phyloP scores from a whole-genome alignment of 805 yeast species.

The Myxozyma geophila region DNA sequence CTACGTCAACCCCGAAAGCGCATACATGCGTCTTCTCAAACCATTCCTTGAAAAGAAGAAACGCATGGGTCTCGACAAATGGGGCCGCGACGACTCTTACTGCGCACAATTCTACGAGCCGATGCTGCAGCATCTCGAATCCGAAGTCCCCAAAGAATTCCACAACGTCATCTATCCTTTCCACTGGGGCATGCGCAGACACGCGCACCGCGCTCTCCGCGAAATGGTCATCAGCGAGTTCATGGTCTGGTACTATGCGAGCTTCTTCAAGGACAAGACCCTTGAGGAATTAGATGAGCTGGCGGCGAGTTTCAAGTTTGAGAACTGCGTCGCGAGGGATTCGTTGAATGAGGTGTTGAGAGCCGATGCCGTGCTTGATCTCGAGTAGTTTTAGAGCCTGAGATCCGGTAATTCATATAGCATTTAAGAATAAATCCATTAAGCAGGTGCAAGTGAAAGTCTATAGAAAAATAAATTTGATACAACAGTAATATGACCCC shows the following conservation, averaged over 20 bases:
- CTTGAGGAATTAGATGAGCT: slow-evolving; percentile 56
- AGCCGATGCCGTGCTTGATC: slow-evolving; percentile 4
- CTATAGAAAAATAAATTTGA: too few relatives aligned
- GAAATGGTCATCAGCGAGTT: slow-evolving; percentile 53
- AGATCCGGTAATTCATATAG: neutral
- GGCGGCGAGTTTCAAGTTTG: slow-evolving; percentile 58
- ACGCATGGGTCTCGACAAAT: slow-evolving; percentile 53
- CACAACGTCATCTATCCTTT: slow-evolving; percentile 51
- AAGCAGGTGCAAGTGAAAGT: too few relatives aligned
- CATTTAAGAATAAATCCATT: too few relatives aligned
- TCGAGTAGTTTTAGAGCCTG: neutral
- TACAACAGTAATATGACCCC: neutral
- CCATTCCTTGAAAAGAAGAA: slow-evolving; percentile 52
- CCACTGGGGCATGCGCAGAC: slow-evolving; percentile 48
- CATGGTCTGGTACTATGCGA: slow-evolving; percentile 54
- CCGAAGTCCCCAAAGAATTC: slow-evolving; percentile 50
- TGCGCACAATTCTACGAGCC: slow-evolving; percentile 47
- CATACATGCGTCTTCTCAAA: slow-evolving; percentile 52
- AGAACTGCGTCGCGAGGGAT: slow-evolving; percentile 51
- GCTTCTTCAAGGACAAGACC: slow-evolving; percentile 49
- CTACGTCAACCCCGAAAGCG: slow-evolving; percentile 52
- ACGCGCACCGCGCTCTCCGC: slow-evolving; percentile 49
- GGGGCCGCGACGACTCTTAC: slow-evolving; percentile 56
- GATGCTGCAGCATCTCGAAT: slow-evolving; percentile 48
- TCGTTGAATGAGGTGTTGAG: slow-evolving; percentile 45